A percentile compares a stretch with the other conserved stretches of the same genome.
Evolutionary conservation across 441 rosid species (phyloP).

Genomic region (Croton setiger): DNA sequence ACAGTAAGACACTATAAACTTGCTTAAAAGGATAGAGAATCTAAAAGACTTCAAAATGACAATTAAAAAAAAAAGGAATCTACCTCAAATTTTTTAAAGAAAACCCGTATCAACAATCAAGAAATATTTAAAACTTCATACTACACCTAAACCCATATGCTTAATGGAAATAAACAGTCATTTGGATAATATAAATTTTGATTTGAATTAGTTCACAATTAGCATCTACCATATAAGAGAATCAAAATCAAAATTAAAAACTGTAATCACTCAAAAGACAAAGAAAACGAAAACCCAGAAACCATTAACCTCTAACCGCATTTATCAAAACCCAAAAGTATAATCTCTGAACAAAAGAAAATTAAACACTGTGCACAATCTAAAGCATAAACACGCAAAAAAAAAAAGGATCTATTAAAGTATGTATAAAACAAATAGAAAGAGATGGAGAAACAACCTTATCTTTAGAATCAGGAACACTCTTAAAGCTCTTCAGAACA

Average conservation of each 20-base stretch:
- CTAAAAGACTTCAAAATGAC: not conserved
- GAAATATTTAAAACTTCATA: not conserved
- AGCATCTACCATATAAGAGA: not conserved
- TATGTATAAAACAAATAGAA: not conserved
- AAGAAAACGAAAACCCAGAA: too few relatives aligned
- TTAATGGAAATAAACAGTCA: not conserved
- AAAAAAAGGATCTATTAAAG: not conserved
- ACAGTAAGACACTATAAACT: not conserved
- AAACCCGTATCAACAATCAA: not conserved
- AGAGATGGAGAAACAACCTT: slow-evolving; percentile 37
- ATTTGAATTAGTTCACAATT: not conserved
- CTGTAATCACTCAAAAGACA: not conserved
- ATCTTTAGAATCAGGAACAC: slow-evolving; percentile 44
- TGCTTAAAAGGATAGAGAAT: not conserved
- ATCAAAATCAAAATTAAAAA: not conserved
- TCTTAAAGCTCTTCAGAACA: slow-evolving; percentile 75
- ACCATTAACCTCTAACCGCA: not conserved
- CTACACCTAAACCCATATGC: not conserved
- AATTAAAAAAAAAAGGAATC: slow-evolving; percentile 6
- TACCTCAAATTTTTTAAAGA: not conserved
- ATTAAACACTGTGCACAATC: not conserved
- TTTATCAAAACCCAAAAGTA: slow-evolving; percentile 2
- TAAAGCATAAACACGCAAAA: not conserved
- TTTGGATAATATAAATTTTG: not conserved
- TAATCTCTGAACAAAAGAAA: not conserved